A percentile compares a stretch with the other conserved stretches of the same genome.
These are phyloP conservation scores for Aegilops tauschii DNA, from an alignment of 176 grass and related monocot species.

Conservation along the genomic window DNA sequence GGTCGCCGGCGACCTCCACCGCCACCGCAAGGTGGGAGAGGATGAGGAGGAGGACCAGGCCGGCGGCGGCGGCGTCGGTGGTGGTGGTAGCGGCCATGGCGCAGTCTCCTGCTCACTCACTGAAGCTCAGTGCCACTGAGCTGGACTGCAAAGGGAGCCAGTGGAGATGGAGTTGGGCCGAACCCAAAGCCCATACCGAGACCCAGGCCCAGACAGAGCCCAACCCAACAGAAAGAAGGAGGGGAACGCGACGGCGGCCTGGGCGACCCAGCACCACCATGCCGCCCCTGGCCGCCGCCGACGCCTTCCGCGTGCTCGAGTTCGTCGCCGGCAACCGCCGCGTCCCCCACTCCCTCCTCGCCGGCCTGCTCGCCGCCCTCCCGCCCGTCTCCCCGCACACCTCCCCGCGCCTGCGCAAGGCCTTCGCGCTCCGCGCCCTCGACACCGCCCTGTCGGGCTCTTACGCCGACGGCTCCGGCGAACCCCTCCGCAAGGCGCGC, in stretches of 20 bases:
- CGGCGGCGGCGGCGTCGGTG: not conserved
- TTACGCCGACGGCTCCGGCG: not conserved
- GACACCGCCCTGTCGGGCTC: conserved; percentile 1
- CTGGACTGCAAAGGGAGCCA: not conserved
- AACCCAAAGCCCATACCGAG: not conserved
- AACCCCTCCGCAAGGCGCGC: not conserved
- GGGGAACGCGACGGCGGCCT: not conserved
- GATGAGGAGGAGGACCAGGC: not conserved
- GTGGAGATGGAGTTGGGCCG: not conserved
- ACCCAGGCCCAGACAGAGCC: not conserved
- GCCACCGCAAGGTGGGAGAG: not conserved
- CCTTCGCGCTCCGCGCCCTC: conserved; percentile 30
- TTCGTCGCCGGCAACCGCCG: conserved; percentile 23
- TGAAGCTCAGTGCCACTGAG: not conserved
- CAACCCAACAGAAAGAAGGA: not conserved
- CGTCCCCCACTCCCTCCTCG: conserved; percentile 8
- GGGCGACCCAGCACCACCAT: not conserved
- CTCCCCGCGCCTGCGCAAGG: conserved; percentile 31
- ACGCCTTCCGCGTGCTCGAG: conserved; percentile 31
- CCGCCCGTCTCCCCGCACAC: not conserved
- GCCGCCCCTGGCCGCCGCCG: conserved; percentile 6
- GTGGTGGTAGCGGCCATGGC: not conserved
- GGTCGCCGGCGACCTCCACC: not conserved
- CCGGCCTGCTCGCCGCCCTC: conserved; percentile 18
- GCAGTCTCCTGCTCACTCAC: not conserved